Base-by-base conservation (phyloP, 257 asterid species). In the Ocimum tenuiflorum region DNA sequence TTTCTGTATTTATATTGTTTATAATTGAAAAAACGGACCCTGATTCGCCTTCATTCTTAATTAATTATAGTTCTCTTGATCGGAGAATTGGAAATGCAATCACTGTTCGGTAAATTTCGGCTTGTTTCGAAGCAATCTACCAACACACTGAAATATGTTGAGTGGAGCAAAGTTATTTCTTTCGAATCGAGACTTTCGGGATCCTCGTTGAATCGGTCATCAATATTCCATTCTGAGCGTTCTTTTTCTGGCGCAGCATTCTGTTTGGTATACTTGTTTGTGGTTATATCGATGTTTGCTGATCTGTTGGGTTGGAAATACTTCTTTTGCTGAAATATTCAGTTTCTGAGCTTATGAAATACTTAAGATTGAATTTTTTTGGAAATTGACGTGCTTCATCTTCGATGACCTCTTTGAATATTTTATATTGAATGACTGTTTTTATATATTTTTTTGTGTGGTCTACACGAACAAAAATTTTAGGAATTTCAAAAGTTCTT, bases 81-180 rank as follows among this genome's bases (percentile, higher is more conserved):
- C 58, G 62, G 68, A 35, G 68, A 63, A 60, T 38, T 11, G 38
- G 74, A 70, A 71, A 85, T 85, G 88, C 88, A 79, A 41, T 82
- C 92, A 33, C 54, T 82, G 14, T 75, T 50, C 65, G 80, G 87
- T 7, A 80, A 77, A 60, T 65, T 81, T 33, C 81, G 82, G 17
- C 57, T 67, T 14, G 65, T 73, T 18, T 52, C 82, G 63, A 83
- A 74, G 65, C 82, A 68, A 55, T 39, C 81, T 3, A 24, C 72
- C 69, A 69, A 10, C 55, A 65, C 67, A 57, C 67, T 82, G 78
- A 85, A 62, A 63, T 66, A 55, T 56, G 68, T 33, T 38, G 78
- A 80, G 57, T 33, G 43, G 45, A 41, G 27, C 23, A 55, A 45
- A 46, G 31, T 72, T 33, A 42, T 51, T 6, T 65, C 67, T 29